These are phyloP conservation scores for Russula ochroleuca DNA, from an alignment of 768 basidiomycete species.

Conservation along the genomic window DNA sequence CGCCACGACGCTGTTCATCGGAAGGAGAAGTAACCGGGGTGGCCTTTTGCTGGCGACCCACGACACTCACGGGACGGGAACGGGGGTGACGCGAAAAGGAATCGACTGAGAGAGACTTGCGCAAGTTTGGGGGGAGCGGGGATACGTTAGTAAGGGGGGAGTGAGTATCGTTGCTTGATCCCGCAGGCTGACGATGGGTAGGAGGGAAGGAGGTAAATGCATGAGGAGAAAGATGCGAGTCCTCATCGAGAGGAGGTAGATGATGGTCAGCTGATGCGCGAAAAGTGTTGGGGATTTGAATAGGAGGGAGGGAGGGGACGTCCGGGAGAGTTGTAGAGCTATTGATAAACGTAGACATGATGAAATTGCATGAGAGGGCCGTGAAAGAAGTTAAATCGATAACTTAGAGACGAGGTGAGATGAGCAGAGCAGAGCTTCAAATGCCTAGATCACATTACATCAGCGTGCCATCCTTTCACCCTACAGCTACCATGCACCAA, in stretches of 20 bases:
- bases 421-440: neutral
- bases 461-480: conserved; percentile 8
- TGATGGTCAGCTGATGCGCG: conserved; percentile 29
- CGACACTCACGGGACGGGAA: conserved; percentile 37
- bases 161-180: conserved; percentile 30
- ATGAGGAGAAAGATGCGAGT: conserved; percentile 38
- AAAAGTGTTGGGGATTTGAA: conserved; percentile 39
- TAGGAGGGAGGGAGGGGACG: conserved; percentile 45
- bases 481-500: neutral
- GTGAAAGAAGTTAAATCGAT: conserved; percentile 10
- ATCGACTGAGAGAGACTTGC: conserved; percentile 76
- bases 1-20: conserved; percentile 15
- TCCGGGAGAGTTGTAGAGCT: conserved; percentile 33
- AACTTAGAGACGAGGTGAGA: conserved; percentile 11
- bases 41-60: conserved; percentile 14
- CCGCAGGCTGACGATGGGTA: conserved; percentile 27
- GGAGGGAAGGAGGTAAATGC: conserved; percentile 30
- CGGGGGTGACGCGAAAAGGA: conserved; percentile 50
- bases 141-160: conserved; percentile 27
- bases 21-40: neutral
- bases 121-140: conserved; percentile 43
- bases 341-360: conserved; percentile 28
- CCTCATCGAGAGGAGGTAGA: conserved; percentile 38
- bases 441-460: conserved; percentile 14
- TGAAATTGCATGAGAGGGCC: conserved; percentile 28